Percentiles rank a stretch among this genome's conserved stretches.
Evolutionary conservation across 306 rosid genomes (phyloP).

Genomic region (Sicyos edulis): DNA sequence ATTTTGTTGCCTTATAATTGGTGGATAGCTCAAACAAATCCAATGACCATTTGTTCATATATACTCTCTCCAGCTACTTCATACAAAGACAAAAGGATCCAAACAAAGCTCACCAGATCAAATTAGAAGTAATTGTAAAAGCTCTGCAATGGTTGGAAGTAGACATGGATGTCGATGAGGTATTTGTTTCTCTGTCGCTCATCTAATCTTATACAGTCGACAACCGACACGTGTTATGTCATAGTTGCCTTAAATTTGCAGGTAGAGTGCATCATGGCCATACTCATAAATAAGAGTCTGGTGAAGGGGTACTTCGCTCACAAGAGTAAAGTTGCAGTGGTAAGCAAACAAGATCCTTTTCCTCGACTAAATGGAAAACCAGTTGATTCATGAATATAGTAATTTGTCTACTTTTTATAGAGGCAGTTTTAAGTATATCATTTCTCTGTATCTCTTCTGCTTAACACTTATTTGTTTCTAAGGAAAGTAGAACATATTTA

Average conservation of each 20-base stretch:
- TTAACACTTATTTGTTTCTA: background rate
- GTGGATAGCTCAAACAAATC: background rate
- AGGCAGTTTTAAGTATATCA: background rate
- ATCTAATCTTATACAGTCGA: background rate
- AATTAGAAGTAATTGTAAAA: constrained; percentile 81
- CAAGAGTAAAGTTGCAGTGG: constrained; percentile 89
- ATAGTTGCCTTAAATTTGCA: constrained; percentile 32
- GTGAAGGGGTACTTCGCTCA: constrained; percentile 93
- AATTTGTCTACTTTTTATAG: background rate
- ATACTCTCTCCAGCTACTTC: constrained; percentile 44
- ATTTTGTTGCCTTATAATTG: background rate
- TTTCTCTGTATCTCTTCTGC: background rate
- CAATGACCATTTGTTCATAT: background rate
- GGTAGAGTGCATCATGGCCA: constrained; percentile 96
- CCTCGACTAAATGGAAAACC: constrained; percentile 86
- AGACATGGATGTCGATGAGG: constrained; percentile 94
- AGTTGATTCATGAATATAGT: constrained; percentile 43
- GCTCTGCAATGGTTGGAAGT: constrained; percentile 91
- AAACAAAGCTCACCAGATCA: constrained; percentile 83
- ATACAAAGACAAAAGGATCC: constrained; percentile 94
- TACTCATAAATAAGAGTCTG: constrained; percentile 71
- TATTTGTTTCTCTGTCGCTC: constrained; percentile 22
- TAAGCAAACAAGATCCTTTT: constrained; percentile 95
- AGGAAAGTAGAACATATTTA: background rate
- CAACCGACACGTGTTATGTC: background rate